Base-by-base conservation (phyloP, 1,139 yeast species). In the Candida tetrigidarum region DNA sequence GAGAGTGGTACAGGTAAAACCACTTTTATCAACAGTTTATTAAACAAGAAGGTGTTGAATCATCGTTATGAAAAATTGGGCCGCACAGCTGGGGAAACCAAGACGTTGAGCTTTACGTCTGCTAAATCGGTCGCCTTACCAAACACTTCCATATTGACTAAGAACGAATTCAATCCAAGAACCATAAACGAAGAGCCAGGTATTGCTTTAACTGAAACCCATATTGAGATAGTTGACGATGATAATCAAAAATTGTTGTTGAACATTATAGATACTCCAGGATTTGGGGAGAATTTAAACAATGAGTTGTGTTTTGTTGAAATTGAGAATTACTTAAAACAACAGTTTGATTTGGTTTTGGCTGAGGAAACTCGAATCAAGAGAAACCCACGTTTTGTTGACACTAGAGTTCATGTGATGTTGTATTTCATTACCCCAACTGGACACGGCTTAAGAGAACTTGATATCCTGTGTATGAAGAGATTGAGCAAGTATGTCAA, bases 281-380 rank as follows among this genome's bases (percentile, higher is more conserved):
- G 99, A 2, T 91, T 93, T 63, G 99, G 99, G 51, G 97, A 92
- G 69, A 90, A 91, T 64, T 96, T 93, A 58, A 87, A 93, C 74
- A 93, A 93, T 70, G 83, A 80, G 58, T 93, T 89, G 61, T 82
- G 96, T 44, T 95, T 97, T 97, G 87, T 86, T 56, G 93, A 97
- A 33, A 84, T 95, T 57, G 80, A 91, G 49, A 97, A 92, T 64
- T 93, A 92, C 60, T 81, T 93, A 52, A 99, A 93, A 67, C 99
- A 93, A 68, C 99, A 93, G 74, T 74, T 69, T 57, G 80, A 75
- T 57, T 78, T 72, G 54, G 78, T 73, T 20, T 70, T 75, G 55
- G 69, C 74, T 59, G 80, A 75, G 50, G 80, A 75, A 53, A 65
- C 72, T 44, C 58, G 79, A 47, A 78, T 74, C 44, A 74, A 70